Evolutionary conservation across 2,329 filamentous ascomycete species (phyloP).

Genomic region (Immersiporthe knoxdaviesiana): DNA sequence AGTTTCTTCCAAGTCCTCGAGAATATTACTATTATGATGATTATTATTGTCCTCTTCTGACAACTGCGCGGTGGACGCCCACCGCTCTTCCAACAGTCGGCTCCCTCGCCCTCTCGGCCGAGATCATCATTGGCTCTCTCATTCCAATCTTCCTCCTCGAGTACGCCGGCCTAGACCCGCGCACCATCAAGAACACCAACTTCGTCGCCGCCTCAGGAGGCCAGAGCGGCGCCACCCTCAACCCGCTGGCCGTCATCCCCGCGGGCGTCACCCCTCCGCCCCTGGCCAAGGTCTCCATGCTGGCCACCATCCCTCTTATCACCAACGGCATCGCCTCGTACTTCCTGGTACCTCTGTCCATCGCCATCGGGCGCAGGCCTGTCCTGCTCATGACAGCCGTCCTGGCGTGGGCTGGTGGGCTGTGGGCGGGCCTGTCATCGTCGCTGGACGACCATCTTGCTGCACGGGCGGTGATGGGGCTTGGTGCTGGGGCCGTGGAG

Average conservation of each 20-base stretch:
- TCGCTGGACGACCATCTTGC: constrained; percentile 39
- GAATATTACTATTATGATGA: neutral
- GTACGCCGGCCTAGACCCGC: constrained; percentile 40
- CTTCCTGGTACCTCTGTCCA: constrained; percentile 44
- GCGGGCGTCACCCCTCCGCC: constrained; percentile 37
- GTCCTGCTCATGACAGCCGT: constrained; percentile 40
- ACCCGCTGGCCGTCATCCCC: constrained; percentile 38
- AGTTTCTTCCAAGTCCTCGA: too few species aligned
- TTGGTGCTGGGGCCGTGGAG: constrained; percentile 43
- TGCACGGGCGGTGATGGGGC: constrained; percentile 40
- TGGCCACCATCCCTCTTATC: constrained; percentile 42
- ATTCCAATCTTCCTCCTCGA: constrained; percentile 42
- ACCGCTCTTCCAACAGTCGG: constrained; percentile 31
- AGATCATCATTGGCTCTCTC: constrained; percentile 38
- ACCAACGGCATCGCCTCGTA: constrained; percentile 42
- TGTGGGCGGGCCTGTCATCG: constrained; percentile 42
- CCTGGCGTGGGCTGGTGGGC: constrained; percentile 41
- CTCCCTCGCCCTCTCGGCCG: constrained; percentile 37
- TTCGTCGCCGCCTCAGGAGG: constrained; percentile 33
- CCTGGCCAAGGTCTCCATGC: constrained; percentile 37
- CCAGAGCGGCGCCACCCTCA: constrained; percentile 30
- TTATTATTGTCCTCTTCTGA: neutral
- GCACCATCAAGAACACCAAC: constrained; percentile 37
- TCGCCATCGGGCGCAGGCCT: constrained; percentile 42
- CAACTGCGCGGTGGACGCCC: neutral